These are phyloP conservation scores for Cutaneotrichosporon arboriforme DNA, from an alignment of 1,284 basidiomycete genomes.

Conservation along the genomic window DNA sequence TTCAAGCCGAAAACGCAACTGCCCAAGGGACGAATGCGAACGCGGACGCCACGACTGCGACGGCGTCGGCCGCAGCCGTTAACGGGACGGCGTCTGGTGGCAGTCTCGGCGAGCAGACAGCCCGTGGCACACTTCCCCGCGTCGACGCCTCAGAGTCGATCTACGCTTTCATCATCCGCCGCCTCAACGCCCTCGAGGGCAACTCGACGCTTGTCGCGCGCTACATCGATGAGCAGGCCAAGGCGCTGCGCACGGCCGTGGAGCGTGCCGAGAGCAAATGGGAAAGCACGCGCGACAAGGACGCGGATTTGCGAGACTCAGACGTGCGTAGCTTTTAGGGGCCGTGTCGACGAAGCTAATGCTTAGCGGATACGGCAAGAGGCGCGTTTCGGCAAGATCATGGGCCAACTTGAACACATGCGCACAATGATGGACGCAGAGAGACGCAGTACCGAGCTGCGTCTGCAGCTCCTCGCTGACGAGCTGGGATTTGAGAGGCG, in stretches of 20 bases:
- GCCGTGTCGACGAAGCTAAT: not conserved
- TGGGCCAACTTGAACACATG: constrained; percentile 40
- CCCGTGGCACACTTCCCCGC: constrained; percentile 13
- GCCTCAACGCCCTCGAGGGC: constrained; percentile 74
- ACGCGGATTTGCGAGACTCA: constrained; percentile 19
- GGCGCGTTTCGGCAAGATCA: constrained; percentile 34
- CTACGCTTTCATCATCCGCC: constrained; percentile 92
- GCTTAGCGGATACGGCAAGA: constrained; percentile 24
- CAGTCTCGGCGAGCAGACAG: not conserved
- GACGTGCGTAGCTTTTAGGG: not conserved
- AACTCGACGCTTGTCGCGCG: constrained; percentile 81
- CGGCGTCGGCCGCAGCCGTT: not conserved
- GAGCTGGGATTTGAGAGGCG: constrained; percentile 43
- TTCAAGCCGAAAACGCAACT: not conserved
- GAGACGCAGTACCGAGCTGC: constrained; percentile 25
- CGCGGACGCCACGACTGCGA: not conserved
- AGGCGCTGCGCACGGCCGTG: constrained; percentile 69
- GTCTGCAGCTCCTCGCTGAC: constrained; percentile 32
- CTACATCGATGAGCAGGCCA: constrained; percentile 87
- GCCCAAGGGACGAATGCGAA: constrained; percentile 14
- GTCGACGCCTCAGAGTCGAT: constrained; percentile 79
- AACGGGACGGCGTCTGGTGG: too few relatives aligned
- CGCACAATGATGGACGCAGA: constrained; percentile 32
- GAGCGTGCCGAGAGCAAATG: constrained; percentile 57
- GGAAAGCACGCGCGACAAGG: constrained; percentile 34